A percentile compares a stretch with the other conserved stretches of the same genome.
Evolutionary conservation across 495 filamentous ascomycete species (phyloP).

Genomic region (Hamigera avellanea): DNA sequence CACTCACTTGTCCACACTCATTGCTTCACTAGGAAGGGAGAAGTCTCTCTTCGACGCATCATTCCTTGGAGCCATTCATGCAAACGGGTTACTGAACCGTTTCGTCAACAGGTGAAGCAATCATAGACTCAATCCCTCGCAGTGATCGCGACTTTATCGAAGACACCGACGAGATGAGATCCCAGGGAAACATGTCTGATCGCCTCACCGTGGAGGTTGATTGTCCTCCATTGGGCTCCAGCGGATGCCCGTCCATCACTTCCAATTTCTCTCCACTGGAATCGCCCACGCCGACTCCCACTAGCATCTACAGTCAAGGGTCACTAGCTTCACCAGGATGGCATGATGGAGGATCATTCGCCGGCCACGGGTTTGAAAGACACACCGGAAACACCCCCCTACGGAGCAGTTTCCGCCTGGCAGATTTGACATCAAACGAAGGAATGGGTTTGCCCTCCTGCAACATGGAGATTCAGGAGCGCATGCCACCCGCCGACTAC

Average conservation of each 20-base stretch:
- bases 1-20: too few relatives aligned
- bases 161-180: conserved; percentile 29
- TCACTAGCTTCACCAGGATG: conserved; percentile 31
- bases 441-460: conserved; percentile 22
- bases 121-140: conserved; percentile 12
- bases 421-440: conserved; percentile 24
- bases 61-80: too few relatives aligned
- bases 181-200: conserved; percentile 28
- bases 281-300: conserved; percentile 33
- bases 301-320: conserved; percentile 32
- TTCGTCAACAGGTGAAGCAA: conserved; percentile 14
- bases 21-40: too few relatives aligned
- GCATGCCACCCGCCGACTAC: conserved; percentile 29
- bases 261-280: conserved; percentile 35
- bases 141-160: conserved; percentile 14
- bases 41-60: too few relatives aligned
- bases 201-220: conserved; percentile 34
- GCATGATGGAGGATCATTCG: conserved; percentile 25
- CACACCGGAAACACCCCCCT: conserved; percentile 24
- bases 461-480: conserved; percentile 25
- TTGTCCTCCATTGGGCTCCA: conserved; percentile 30
- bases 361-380: conserved; percentile 20
- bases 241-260: conserved; percentile 35
- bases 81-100: neutral
- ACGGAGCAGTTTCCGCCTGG: conserved; percentile 28